Conservation (phyloP, 805 yeast genomes). For the Candida argentea region DNA sequence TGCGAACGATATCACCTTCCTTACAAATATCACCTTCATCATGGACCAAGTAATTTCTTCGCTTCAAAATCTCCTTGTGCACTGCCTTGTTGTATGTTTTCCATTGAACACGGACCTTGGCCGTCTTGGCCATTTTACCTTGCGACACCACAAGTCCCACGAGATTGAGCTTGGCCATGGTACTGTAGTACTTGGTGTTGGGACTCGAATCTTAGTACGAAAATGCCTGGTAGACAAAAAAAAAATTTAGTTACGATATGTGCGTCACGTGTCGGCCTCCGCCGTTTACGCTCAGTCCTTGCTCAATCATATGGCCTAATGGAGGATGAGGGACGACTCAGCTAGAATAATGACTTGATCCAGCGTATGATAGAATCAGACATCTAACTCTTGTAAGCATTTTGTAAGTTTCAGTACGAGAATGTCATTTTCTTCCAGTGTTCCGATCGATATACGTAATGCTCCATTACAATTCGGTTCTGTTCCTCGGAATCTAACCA, state of each 20-base stretch:
- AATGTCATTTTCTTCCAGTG: conserved; percentile 56
- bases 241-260: too few relatives aligned
- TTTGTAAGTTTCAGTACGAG: conserved; percentile 51
- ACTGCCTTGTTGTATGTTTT: conserved; percentile 61
- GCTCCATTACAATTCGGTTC: conserved; percentile 88
- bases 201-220: too few relatives aligned
- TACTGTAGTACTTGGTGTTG: conserved; percentile 1
- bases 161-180: conserved; percentile 84
- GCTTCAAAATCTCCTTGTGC: conserved; percentile 64
- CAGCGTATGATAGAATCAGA: too few relatives aligned
- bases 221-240: too few relatives aligned
- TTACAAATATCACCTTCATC: conserved; percentile 87
- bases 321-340: too few relatives aligned
- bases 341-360: too few relatives aligned
- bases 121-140: conserved; percentile 93
- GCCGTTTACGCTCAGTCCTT: too few relatives aligned
- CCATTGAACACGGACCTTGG: conserved; percentile 81
- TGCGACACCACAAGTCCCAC: conserved; percentile 91
- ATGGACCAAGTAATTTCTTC: conserved; percentile 83
- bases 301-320: too few relatives aligned
- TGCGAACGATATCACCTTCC: conserved; percentile 93
- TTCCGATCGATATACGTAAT: conserved; percentile 81
- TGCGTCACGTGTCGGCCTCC: too few relatives aligned
- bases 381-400: too few relatives aligned
- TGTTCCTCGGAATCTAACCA: conserved; percentile 82